Evolutionary conservation across 164 flowering plant genomes (phyloP).

Genomic region (Amborella trichopoda): DNA sequence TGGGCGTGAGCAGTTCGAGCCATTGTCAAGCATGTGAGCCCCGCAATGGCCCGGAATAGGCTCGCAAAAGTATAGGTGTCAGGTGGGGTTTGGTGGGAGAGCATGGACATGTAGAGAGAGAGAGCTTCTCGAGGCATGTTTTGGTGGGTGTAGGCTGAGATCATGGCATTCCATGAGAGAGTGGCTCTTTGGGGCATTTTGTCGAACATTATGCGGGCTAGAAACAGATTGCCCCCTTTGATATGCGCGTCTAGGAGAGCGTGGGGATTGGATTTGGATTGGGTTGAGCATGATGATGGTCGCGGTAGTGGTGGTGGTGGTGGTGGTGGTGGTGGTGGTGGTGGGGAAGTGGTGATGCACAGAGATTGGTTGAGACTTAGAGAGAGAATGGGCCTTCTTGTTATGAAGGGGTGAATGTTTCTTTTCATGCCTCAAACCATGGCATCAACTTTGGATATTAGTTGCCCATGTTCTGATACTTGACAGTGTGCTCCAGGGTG

Average conservation of each 20-base stretch:
- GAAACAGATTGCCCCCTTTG: slow-evolving; percentile 28
- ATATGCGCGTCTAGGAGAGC: slow-evolving; percentile 39
- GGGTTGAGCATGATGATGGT: too few relatives aligned
- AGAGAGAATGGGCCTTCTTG: too few relatives aligned
- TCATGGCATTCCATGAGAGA: slow-evolving; percentile 71
- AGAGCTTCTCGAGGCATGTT: slow-evolving; percentile 29
- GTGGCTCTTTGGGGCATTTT: slow-evolving; percentile 49
- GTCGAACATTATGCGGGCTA: slow-evolving; percentile 63
- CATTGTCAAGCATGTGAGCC: slow-evolving; percentile 8
- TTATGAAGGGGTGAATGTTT: too few relatives aligned
- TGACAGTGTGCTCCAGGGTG: too few relatives aligned
- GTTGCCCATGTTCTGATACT: too few relatives aligned
- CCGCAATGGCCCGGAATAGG: slow-evolving; percentile 58
- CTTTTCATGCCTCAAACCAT: too few relatives aligned
- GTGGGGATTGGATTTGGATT: too few relatives aligned
- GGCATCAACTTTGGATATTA: too few relatives aligned
- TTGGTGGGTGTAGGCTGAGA: slow-evolving; percentile 47
- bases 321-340: too few relatives aligned
- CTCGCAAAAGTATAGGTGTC: slow-evolving; percentile 74
- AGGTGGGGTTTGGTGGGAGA: slow-evolving; percentile 30
- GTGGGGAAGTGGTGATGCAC: too few relatives aligned
- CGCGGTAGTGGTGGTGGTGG: too few relatives aligned
- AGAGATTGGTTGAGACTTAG: too few relatives aligned
- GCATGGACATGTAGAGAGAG: slow-evolving; percentile 26
- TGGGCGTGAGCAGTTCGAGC: slow-evolving; percentile 54